Base-by-base conservation (phyloP, 768 basidiomycete species). In the Mycena capillaripes region DNA sequence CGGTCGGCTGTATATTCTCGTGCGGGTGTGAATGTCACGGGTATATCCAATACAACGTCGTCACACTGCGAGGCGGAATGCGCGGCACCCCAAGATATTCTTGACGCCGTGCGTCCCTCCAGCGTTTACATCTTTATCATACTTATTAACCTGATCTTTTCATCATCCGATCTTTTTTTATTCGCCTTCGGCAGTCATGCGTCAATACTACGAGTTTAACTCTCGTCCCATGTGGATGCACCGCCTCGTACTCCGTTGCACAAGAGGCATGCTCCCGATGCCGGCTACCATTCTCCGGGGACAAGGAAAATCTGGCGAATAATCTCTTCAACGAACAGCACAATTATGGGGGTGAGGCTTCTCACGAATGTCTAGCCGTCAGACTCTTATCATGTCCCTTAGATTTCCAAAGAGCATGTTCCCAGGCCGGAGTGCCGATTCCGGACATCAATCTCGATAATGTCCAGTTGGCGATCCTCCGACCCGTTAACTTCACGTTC, bases 181-280 rank as follows among this genome's bases (percentile, higher is more conserved):
- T n/a, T 4, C 9, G 30, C 56, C 48, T 17, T 23, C 14, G 17
- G 5, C 17, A 67, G 66, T 46, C 57, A 4, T 67, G 67, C 38
- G 40, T 25, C 17, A 16, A 11, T 11, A 19, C 21, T 27, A 48
- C 46, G n/a, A 21, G 17, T 19, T 7, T 36, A 23, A 12, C 8
- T 23, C 17, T 19, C 9, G 66, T 60, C 30, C 57, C 66, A n/a
- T 69, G 67, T 29, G 67, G 48, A 7, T 69, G 67, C n/a, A 59
- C 50, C 25, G 36, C 52, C 38, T 17, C 25, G 6, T 60, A 40
- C 7, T 36, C 57, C 4, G 11, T 25, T 19, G 66, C 66, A 4
- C 57, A 59, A 60, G 34, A 69, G 55, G 38, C 30, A 2, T 69
- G 67, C 50, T 46, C 58, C 27, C 46, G 50, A 2, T 69, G 67